Base-by-base conservation (phyloP, 306 rosid species). In the Glycine soja region DNA sequence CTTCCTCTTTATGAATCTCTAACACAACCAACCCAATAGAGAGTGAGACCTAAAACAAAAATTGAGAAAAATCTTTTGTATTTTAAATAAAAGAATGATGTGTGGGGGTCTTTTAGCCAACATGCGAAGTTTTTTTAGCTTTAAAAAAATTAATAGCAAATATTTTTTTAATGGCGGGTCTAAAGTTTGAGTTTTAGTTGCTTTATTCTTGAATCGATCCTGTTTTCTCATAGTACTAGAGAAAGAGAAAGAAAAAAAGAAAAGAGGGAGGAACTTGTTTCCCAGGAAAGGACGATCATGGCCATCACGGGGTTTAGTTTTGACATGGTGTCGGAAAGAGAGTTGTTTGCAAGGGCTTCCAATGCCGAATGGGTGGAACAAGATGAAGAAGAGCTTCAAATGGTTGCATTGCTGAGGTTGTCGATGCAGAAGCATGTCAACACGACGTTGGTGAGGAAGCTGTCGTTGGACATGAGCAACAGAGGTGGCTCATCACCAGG, bases 361-460 rank as follows among this genome's bases (percentile, higher is more conserved):
- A 94, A 94, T 64, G 93, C 93, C 0, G 93, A 94, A 50, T 70
- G 85, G 70, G 86, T 94, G 59, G 97, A 83, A 56, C 84, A 76
- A 70, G 98, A 94, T 2, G 97, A 91, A 32, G 88, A 85, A 46
- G 90, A 94, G 77, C 91, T 92, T 19, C 86, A 83, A 9, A 92
- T 97, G 97, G 93, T 88, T 7, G 94, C 97, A 9, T 81, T 94
- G 1, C 52, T 80, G 10, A 66, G 92, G 16, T 56, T 94, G 6
- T 97, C 97, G 3, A 82, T 94, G 65, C 73, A 40, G 56, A 86
- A 85, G 51, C 84, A 77, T 34, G n/a, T 67, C 0, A 86, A 85
- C 69, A 67, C 40, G 7, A 97, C 97, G 2, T 40, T 94, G 77
- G 12, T 91, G 24, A 82, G 76, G 72, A 85, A 75, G 4, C 3